Conservation (phyloP, 495 filamentous ascomycete genomes). For the Penicillium atrosanguineum region DNA sequence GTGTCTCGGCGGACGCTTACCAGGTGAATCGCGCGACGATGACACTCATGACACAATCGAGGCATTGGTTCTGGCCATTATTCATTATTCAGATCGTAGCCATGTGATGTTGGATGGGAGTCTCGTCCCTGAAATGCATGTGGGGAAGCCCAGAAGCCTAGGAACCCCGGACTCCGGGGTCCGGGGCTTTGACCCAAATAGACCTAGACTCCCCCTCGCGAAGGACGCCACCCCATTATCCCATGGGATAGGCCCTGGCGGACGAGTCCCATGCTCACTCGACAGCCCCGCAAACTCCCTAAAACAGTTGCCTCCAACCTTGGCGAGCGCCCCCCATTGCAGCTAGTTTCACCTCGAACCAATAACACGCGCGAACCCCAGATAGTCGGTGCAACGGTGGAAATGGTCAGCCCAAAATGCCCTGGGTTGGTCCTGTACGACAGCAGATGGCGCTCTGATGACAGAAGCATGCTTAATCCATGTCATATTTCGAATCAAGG, state of each 20-base stretch:
- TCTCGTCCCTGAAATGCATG: not conserved
- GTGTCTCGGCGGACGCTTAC: slow-evolving; percentile 10
- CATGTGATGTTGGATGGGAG: not conserved
- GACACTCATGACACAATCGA: slow-evolving; percentile 21
- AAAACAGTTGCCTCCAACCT: slow-evolving; percentile 1
- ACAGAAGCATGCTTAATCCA: not conserved
- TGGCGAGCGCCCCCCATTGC: slow-evolving; percentile 14
- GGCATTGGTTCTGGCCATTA: slow-evolving; percentile 14
- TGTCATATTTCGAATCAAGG: not conserved
- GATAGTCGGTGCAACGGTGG: slow-evolving; percentile 15
- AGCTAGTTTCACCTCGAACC: slow-evolving; percentile 6
- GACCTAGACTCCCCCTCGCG: not conserved
- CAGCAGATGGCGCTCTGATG: not conserved
- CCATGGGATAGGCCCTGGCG: not conserved
- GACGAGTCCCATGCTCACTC: not conserved
- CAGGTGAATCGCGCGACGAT: slow-evolving; percentile 8
- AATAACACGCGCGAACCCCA: not conserved
- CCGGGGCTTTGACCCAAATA: slow-evolving; percentile 1
- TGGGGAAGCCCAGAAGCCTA: not conserved
- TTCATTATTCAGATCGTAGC: not conserved
- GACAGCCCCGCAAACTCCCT: not conserved
- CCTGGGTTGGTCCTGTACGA: not conserved
- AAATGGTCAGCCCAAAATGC: not conserved
- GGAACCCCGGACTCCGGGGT: not conserved
- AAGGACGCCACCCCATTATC: not conserved